Percentiles rank a stretch among this genome's conserved stretches.
Evolutionary conservation across 352 stramenopile species (phyloP).

Genomic region (Globisporangium uncinulatum): DNA sequence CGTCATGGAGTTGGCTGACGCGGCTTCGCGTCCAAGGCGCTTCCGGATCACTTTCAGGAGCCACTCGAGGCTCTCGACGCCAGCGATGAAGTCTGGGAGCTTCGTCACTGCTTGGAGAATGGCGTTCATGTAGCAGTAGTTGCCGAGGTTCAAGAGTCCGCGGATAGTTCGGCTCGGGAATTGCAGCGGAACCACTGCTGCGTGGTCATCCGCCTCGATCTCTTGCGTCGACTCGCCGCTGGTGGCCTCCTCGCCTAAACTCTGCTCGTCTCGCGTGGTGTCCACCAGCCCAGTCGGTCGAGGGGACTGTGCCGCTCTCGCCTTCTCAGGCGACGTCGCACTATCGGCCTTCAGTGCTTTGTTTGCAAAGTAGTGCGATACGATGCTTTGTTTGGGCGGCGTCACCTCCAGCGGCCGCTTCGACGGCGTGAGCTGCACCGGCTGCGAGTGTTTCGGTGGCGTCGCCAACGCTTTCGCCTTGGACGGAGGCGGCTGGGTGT

Average conservation of each 20-base stretch:
- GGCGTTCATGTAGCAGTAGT: constrained; percentile 93
- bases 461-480: constrained; percentile 6
- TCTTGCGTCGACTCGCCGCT: constrained; percentile 15
- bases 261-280: constrained; percentile 4
- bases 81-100: constrained; percentile 57
- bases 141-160: constrained; percentile 93
- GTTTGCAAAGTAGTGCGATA: constrained; percentile 42
- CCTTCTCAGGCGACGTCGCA: background rate
- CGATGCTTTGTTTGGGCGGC: constrained; percentile 18
- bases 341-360: constrained; percentile 12
- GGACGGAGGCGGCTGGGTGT: constrained; percentile 14
- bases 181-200: background rate
- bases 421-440: constrained; percentile 3
- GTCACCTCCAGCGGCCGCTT: constrained; percentile 1
- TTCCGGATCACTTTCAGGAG: constrained; percentile 54
- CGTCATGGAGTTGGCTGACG: constrained; percentile 19
- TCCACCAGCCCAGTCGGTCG: background rate
- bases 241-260: background rate
- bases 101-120: constrained; percentile 83
- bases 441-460: constrained; percentile 11
- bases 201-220: constrained; percentile 5
- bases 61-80: constrained; percentile 48
- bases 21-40: constrained; percentile 20
- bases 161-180: constrained; percentile 23
- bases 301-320: background rate